Base-by-base conservation (phyloP, 2,329 filamentous ascomycete species). In the Hymenoscyphus infarciens region DNA sequence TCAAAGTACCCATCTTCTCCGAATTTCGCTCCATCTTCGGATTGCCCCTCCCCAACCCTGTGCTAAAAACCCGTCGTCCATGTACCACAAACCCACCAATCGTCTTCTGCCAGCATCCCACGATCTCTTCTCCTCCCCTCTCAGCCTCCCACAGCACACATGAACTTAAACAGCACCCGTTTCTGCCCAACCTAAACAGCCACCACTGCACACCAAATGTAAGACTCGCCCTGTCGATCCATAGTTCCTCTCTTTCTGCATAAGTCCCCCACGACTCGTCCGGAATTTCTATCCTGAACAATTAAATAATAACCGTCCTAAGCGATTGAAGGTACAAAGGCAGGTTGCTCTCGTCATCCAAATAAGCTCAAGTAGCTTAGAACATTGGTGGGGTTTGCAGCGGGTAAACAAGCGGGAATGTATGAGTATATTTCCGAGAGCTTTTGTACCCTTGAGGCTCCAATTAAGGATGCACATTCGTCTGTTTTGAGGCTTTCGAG, bases 21-120 rank as follows among this genome's bases (percentile, higher is more conserved):
- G 15, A 38, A 29, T 6, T n/a, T 38, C 19, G 33, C 33, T 60
- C 38, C 57, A 27, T 35, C 22, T 27, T 56, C 59, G 59, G 52
- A 57, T 52, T 57, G 25, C 53, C 45, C 39, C 57, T 38, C 49
- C 54, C 29, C 31, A 35, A 62, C 56, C 59, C 61, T 61, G 55
- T 59, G 61, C 61, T 58, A 61, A 31, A 60, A 35, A 33, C 27
- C 0, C 29, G n/a, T n/a, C 25, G 13, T 31, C 29, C 29, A 31
- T 5, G 29, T 31, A 31, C 7, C 29, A 31, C 29, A 15, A 27
- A 22, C 49, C 58, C 25, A 13, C 63, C 63, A 64, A 64, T 64
- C 57, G 42, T 53, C 35, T 42, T 33, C 16, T 35, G 6, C 29
- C 22, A 56, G 19, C 15, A 54, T 38, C 42, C 57, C 63, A 64